phyloP scores from a whole-genome alignment of 2,329 filamentous ascomycete species.

The Aspergillus tubingensis region DNA sequence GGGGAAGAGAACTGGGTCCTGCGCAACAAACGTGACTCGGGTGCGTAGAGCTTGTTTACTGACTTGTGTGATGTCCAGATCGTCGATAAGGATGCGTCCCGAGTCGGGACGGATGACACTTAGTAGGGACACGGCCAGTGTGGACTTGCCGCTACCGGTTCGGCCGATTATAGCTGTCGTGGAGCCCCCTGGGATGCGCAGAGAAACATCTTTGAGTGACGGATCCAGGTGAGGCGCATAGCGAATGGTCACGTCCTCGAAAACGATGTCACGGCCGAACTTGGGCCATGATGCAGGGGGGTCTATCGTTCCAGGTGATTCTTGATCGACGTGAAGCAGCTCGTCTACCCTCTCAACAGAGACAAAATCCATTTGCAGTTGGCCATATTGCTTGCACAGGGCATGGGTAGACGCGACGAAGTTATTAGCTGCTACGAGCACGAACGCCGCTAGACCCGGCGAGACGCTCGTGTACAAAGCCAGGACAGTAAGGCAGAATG shows the following conservation, averaged over 20 bases:
- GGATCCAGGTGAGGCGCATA: constrained; percentile 79
- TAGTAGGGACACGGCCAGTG: constrained; percentile 64
- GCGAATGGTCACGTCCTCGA: constrained; percentile 74
- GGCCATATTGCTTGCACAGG: constrained; percentile 77
- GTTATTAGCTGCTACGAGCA: constrained; percentile 68
- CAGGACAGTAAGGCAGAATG: constrained; percentile 70
- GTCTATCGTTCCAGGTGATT: constrained; percentile 64
- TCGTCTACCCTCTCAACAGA: constrained; percentile 85
- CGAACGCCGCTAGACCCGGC: constrained; percentile 79
- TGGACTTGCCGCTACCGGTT: constrained; percentile 80
- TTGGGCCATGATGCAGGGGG: constrained; percentile 78
- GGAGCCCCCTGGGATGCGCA: constrained; percentile 75
- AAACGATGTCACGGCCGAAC: constrained; percentile 70
- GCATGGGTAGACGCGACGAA: constrained; percentile 69
- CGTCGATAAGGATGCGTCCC: constrained; percentile 62
- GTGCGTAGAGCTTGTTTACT: constrained; percentile 61
- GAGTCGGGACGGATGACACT: constrained; percentile 56
- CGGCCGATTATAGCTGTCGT: constrained; percentile 78
- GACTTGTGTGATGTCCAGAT: constrained; percentile 61
- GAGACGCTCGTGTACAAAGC: constrained; percentile 75
- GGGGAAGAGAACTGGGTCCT: constrained; percentile 67
- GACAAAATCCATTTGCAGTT: constrained; percentile 88
- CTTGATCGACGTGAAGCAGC: constrained; percentile 75
- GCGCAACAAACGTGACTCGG: constrained; percentile 66
- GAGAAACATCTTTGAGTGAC: constrained; percentile 67